These are phyloP conservation scores for Trametes polyzona DNA, from an alignment of 1,284 basidiomycete species.

Conservation along the genomic window DNA sequence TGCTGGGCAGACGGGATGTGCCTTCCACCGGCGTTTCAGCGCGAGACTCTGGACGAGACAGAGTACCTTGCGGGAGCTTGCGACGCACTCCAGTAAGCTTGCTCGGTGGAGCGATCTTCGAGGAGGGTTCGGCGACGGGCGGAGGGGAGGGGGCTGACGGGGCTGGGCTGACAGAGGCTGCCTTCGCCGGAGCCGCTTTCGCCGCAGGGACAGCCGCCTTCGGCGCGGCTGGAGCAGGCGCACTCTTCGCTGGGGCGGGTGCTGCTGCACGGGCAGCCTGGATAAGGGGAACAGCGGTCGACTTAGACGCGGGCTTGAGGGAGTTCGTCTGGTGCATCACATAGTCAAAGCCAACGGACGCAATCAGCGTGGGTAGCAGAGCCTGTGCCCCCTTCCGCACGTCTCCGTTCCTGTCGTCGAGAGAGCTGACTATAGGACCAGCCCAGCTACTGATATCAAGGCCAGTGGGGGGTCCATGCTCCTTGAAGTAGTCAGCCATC, in stretches of 20 bases:
- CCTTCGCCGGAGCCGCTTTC: slow-evolving; percentile 15
- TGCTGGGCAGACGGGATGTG: slow-evolving; percentile 44
- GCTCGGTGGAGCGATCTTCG: slow-evolving; percentile 34
- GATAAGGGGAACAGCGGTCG: slow-evolving; percentile 86
- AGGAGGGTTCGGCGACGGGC: slow-evolving; percentile 20
- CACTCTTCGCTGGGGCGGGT: slow-evolving; percentile 32
- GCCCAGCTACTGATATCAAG: slow-evolving; percentile 83
- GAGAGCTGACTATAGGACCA: slow-evolving; percentile 72
- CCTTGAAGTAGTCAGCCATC: slow-evolving; percentile 83
- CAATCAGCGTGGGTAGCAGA: slow-evolving; percentile 80
- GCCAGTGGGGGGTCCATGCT: slow-evolving; percentile 54
- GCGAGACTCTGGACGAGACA: slow-evolving; percentile 61
- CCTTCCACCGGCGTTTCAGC: slow-evolving; percentile 57
- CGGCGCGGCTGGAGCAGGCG: slow-evolving; percentile 29
- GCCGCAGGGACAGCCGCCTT: slow-evolving; percentile 26
- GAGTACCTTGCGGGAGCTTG: slow-evolving; percentile 68
- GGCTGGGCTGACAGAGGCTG: slow-evolving; percentile 19
- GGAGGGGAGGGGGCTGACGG: slow-evolving; percentile 26
- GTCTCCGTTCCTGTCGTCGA: slow-evolving; percentile 93
- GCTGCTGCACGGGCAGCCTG: slow-evolving; percentile 67
- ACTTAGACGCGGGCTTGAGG: slow-evolving; percentile 91
- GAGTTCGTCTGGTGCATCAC: slow-evolving; percentile 86
- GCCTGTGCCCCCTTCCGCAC: slow-evolving; percentile 91
- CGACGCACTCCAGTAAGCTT: slow-evolving; percentile 70
- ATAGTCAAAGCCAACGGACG: slow-evolving; percentile 80